Conservation (phyloP, 2,329 filamentous ascomycete genomes). For the Clonostachys rosea region DNA sequence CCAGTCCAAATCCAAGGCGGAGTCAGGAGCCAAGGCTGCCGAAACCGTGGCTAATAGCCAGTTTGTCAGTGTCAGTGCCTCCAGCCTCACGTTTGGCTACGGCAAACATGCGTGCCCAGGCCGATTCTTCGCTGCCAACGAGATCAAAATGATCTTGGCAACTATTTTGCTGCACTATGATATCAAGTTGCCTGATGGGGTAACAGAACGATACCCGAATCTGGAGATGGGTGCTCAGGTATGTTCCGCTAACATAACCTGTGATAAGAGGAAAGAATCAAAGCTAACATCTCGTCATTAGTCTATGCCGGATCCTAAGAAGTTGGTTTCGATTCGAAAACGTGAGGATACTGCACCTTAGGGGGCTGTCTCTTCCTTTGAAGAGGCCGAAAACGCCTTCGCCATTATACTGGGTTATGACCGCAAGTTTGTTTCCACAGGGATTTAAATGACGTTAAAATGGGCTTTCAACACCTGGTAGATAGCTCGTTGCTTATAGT, state of each 20-base stretch:
- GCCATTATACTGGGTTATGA: too few species aligned
- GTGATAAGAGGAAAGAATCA: too few species aligned
- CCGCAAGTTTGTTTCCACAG: too few species aligned
- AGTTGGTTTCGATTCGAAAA: too few species aligned
- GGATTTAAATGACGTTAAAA: too few species aligned
- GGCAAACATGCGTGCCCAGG: constrained; percentile 35
- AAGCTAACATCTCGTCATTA: too few species aligned
- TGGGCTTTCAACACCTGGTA: too few species aligned
- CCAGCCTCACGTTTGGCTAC: constrained; percentile 28
- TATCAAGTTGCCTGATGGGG: constrained; percentile 9
- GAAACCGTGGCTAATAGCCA: constrained; percentile 21
- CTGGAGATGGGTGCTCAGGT: constrained; percentile 4
- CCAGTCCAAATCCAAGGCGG: constrained; percentile 6
- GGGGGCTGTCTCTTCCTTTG: too few species aligned
- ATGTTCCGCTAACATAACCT: background rate
- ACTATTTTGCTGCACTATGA: constrained; percentile 34
- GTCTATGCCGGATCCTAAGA: too few species aligned
- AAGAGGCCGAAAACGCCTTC: too few species aligned
- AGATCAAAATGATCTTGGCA: constrained; percentile 38
- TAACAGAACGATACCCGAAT: constrained; percentile 5
- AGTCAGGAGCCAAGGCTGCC: constrained; percentile 4
- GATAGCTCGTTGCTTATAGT: too few species aligned
- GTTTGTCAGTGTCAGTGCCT: constrained; percentile 31
- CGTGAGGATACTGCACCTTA: too few species aligned
- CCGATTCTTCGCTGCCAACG: constrained; percentile 37